phyloP scores from a whole-genome alignment of 2,329 filamentous ascomycete species.

The Juglanconis juglandina region DNA sequence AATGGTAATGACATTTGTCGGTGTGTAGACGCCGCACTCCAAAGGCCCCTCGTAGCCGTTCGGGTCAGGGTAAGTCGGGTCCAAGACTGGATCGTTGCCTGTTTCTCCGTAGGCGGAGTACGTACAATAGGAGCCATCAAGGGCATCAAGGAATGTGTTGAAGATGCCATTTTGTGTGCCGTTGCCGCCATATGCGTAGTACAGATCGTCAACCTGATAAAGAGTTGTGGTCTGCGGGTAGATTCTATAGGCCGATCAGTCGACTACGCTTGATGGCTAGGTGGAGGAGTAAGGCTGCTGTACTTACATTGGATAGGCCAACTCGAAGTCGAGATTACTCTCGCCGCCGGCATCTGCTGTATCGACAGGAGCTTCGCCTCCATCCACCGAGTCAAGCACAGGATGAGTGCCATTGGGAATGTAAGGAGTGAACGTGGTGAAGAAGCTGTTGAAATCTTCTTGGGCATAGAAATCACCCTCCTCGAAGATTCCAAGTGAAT shows the following conservation, averaged over 20 bases:
- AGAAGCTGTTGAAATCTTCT: conserved; percentile 11
- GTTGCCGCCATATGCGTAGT: conserved; percentile 29
- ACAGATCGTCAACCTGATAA: conserved; percentile 40
- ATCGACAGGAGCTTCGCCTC: conserved; percentile 1
- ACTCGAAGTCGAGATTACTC: conserved; percentile 5
- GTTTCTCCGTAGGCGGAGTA: conserved; percentile 44
- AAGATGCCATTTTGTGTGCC: conserved; percentile 3
- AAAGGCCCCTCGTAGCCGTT: conserved; percentile 45
- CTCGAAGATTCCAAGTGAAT: conserved; percentile 17
- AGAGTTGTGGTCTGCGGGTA: conserved; percentile 36
- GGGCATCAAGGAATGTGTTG: conserved; percentile 43
- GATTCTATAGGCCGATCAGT: conserved; percentile 20
- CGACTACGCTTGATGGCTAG: neutral
- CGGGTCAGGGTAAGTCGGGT: conserved; percentile 47
- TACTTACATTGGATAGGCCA: conserved; percentile 12
- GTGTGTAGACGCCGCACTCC: conserved; percentile 36
- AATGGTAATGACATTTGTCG: conserved; percentile 55
- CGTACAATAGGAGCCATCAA: conserved; percentile 50
- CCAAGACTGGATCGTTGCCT: conserved; percentile 39
- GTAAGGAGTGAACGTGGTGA: conserved; percentile 1
- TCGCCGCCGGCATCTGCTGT: conserved; percentile 4
- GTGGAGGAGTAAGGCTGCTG: neutral
- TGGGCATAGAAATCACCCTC: conserved; percentile 14
- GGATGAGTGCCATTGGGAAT: conserved; percentile 11
- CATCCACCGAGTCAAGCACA: conserved; percentile 4